A percentile compares a stretch with the other conserved stretches of the same genome.
phyloP scores from a whole-genome alignment of 1,284 basidiomycete species.

The Pseudozyma tsukubaensis region DNA sequence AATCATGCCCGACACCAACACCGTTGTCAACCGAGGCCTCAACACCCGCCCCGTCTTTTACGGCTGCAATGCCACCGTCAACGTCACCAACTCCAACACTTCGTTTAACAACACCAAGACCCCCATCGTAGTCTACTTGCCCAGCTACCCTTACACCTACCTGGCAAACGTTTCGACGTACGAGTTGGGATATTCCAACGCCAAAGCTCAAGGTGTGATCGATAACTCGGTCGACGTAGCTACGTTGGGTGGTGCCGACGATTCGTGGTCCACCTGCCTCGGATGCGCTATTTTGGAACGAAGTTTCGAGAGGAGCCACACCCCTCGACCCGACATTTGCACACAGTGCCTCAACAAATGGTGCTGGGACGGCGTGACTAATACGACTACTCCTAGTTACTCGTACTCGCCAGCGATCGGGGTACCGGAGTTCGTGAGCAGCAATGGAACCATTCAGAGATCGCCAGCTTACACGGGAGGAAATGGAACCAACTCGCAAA shows the following conservation, averaged over 20 bases:
- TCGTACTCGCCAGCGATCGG: conserved; percentile 62
- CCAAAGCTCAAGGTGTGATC: conserved; percentile 53
- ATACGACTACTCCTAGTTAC: conserved; percentile 42
- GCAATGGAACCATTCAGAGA: conserved; percentile 37
- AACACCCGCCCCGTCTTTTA: conserved; percentile 81
- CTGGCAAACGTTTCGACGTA: conserved; percentile 60
- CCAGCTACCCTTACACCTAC: conserved; percentile 71
- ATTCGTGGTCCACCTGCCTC: conserved; percentile 59
- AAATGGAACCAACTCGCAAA: conserved; percentile 49
- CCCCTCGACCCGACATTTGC: conserved; percentile 51
- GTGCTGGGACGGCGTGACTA: conserved; percentile 65
- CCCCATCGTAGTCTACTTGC: conserved; percentile 71
- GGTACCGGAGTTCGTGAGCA: conserved; percentile 53
- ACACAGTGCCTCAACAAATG: conserved; percentile 55
- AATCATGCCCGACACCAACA: conserved; percentile 70
- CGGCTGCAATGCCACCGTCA: conserved; percentile 74
- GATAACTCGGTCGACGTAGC: conserved; percentile 64
- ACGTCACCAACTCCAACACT: conserved; percentile 54
- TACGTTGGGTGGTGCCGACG: conserved; percentile 55
- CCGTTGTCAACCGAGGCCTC: conserved; percentile 76
- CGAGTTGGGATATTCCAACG: conserved; percentile 68
- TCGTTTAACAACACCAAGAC: conserved; percentile 64
- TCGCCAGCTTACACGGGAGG: conserved; percentile 58
- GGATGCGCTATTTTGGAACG: conserved; percentile 61
- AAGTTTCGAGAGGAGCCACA: conserved; percentile 55